A percentile compares a stretch with the other conserved stretches of the same genome.
Evolutionary conservation across 2,329 filamentous ascomycete species (phyloP).

Genomic region (Scytalidium lignicola): DNA sequence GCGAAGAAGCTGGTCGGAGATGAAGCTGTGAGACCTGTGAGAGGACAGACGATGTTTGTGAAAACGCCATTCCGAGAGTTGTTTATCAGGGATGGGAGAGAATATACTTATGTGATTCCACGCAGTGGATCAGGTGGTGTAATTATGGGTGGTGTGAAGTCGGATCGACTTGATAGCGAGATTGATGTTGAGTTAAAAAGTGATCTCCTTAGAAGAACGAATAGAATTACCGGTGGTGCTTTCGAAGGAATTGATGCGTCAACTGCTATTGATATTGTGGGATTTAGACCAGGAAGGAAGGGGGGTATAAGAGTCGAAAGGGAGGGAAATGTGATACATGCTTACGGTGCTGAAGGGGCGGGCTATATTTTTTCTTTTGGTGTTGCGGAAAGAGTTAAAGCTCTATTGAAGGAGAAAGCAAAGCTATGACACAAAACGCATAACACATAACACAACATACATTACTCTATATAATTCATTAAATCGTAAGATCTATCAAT

Average conservation of each 20-base stretch:
- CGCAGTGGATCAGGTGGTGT: conserved; percentile 16
- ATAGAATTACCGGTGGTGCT: conserved; percentile 16
- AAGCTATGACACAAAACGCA: background rate
- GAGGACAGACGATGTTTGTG: conserved; percentile 23
- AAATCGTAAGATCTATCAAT: background rate
- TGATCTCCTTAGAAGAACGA: conserved; percentile 20
- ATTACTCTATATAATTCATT: too few species aligned
- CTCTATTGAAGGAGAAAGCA: conserved; percentile 1
- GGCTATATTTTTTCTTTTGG: conserved; percentile 26
- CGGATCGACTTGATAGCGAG: conserved; percentile 17
- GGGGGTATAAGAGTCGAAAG: conserved; percentile 19
- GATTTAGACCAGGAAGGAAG: conserved; percentile 21
- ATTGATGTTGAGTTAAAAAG: conserved; percentile 16
- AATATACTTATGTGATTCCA: conserved; percentile 23
- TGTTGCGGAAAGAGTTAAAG: conserved; percentile 15
- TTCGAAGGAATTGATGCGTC: conserved; percentile 16
- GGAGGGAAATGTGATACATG: conserved; percentile 18
- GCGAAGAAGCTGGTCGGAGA: conserved; percentile 14
- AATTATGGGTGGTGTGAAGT: conserved; percentile 21
- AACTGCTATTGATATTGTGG: conserved; percentile 16
- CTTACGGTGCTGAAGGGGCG: conserved; percentile 20
- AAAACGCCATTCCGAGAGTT: conserved; percentile 14
- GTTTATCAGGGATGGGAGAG: conserved; percentile 19
- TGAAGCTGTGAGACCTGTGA: conserved; percentile 12
- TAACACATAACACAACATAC: too few species aligned